phyloP scores from a whole-genome alignment of 805 yeast genomes.

The Yamadazyma olivae region DNA sequence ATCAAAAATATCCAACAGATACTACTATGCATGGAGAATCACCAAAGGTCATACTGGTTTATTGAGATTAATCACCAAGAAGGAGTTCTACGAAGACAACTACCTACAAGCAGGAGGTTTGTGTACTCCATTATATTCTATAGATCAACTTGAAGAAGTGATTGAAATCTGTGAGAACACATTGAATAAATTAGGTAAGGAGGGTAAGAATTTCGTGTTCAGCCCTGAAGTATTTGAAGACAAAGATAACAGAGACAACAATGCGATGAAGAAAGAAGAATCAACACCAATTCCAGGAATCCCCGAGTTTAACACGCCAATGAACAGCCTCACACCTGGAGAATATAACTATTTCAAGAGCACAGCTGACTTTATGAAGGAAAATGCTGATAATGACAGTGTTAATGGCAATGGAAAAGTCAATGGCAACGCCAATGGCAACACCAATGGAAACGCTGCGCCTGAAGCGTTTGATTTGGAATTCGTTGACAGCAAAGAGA shows the following conservation, averaged over 20 bases:
- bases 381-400: neutral
- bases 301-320: neutral
- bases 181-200: constrained; percentile 20
- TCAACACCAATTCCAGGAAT: neutral
- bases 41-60: constrained; percentile 33
- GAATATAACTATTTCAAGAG: neutral
- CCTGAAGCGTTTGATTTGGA: constrained; percentile 11
- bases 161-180: constrained; percentile 23
- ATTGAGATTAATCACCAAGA: constrained; percentile 25
- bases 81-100: constrained; percentile 27
- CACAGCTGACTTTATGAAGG: too few relatives aligned
- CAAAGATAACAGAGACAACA: neutral
- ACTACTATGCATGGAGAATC: constrained; percentile 40
- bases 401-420: neutral
- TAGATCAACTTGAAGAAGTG: constrained; percentile 24
- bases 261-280: neutral
- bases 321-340: neutral
- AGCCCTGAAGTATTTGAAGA: constrained; percentile 11
- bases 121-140: constrained; percentile 13
- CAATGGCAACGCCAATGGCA: neutral
- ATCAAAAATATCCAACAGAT: constrained; percentile 33
- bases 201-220: constrained; percentile 7
- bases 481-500: constrained; percentile 23
- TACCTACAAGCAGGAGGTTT: constrained; percentile 12
- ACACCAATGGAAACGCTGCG: neutral